Base-by-base conservation (phyloP, 495 filamentous ascomycete genomes). In the Evernia prunastri region DNA sequence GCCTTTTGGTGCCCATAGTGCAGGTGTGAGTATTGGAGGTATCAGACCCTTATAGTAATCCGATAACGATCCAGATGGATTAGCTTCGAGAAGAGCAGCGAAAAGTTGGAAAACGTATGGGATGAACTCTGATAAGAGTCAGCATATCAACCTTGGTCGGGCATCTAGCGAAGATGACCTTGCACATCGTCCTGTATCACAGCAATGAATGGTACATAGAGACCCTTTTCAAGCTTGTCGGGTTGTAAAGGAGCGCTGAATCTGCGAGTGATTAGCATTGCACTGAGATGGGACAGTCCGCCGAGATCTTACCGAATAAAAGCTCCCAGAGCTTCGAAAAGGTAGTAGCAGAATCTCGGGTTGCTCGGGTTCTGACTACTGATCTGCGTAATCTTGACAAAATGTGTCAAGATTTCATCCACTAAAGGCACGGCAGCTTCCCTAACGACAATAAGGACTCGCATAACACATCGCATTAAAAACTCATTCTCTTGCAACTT, bases 401-500 rank as follows among this genome's bases (percentile, higher is more conserved):
- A 78, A 72, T 93, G 88, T 35, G 82, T 75, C 18, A 97, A 77
- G 20, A 96, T 82, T 69, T 78, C 80, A 67, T 96, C 90, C 5
- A 84, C 80, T 60, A 89, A 80, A n/a, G 84, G 78, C 35, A 84
- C 70, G 18, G 91, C 81, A 56, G 85, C 84, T 25, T 96, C 93
- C 71, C 86, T 89, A 72, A 96, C 87, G 62, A 96, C 90, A 65
- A 97, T 89, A 63, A 99, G 78, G 12, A 97, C 91, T 59, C 95
- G 83, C 95, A 99, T 99, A 35, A 96, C 89, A 73, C 95, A 97
- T 60, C 89, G 87, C 92, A 99, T 97, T 66, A 99, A 76, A 73
- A 96, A 99, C 72, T 99, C 95, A 71, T 99, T 97, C 75, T 99
- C 95, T 72, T 97, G 94, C 63, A 97, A 85, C 80, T 97, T 97